Percentiles rank a stretch among this genome's conserved stretches.
These are phyloP conservation scores for Dactylellina haptotyla DNA, from an alignment of 2,329 filamentous ascomycete genomes.

Conservation along the genomic window DNA sequence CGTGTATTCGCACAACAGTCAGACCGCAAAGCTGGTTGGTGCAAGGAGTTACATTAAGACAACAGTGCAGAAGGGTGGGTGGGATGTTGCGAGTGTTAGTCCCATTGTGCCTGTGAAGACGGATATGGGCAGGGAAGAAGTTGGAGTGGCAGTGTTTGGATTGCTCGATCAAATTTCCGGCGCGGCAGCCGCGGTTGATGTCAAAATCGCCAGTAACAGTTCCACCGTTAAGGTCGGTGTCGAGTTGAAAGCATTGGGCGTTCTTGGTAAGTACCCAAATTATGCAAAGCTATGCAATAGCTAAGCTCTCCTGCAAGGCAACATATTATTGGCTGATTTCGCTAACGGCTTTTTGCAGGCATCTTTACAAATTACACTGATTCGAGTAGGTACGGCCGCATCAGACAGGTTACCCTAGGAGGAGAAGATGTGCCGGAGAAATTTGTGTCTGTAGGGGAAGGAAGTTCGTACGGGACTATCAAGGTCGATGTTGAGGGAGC, in stretches of 20 bases:
- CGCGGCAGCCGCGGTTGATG: slow-evolving; percentile 21
- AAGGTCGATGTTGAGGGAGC: slow-evolving; percentile 31
- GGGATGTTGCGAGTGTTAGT: slow-evolving; percentile 28
- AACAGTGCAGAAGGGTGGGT: slow-evolving; percentile 25
- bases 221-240: slow-evolving; percentile 45
- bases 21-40: slow-evolving; percentile 18
- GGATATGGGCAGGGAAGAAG: slow-evolving; percentile 13
- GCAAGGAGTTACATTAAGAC: slow-evolving; percentile 26
- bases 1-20: slow-evolving; percentile 27
- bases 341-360: no score
- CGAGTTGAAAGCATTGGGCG: slow-evolving; percentile 46
- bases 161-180: slow-evolving; percentile 48
- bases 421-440: slow-evolving; percentile 48
- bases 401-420: slow-evolving; percentile 46
- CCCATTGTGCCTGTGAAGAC: slow-evolving; percentile 30
- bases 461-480: slow-evolving; percentile 19
- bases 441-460: slow-evolving; percentile 26
- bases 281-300: no score
- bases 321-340: no score
- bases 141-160: slow-evolving; percentile 34
- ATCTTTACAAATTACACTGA: slow-evolving; percentile 34
- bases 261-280: slow-evolving; percentile 51
- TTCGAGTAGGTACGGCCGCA: slow-evolving; percentile 28
- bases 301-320: no score
- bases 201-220: slow-evolving; percentile 22